A percentile compares a stretch with the other conserved stretches of the same genome.
These are phyloP conservation scores for Geotrichum cucujoidarum DNA, from an alignment of 1,139 yeast genomes.

Conservation along the genomic window DNA sequence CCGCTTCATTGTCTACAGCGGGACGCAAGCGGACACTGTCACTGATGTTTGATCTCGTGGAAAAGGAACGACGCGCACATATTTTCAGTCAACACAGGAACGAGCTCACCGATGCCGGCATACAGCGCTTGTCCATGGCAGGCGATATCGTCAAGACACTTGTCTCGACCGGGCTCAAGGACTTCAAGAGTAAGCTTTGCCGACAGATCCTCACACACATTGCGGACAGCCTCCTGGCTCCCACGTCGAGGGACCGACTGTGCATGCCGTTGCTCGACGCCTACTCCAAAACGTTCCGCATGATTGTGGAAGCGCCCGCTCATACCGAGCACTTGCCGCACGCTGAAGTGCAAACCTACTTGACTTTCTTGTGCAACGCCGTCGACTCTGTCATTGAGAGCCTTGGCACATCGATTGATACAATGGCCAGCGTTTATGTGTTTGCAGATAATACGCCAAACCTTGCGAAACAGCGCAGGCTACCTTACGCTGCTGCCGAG, in stretches of 20 bases:
- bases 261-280: slow-evolving; percentile 15
- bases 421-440: slow-evolving; percentile 3
- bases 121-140: slow-evolving; percentile 8
- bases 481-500: slow-evolving; percentile 15
- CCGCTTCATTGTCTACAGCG: slow-evolving; percentile 3
- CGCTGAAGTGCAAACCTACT: background rate
- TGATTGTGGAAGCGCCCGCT: slow-evolving; percentile 10
- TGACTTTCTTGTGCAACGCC: slow-evolving; percentile 13
- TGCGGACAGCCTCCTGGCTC: slow-evolving; percentile 10
- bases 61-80: slow-evolving; percentile 11
- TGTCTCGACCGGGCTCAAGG: slow-evolving; percentile 6
- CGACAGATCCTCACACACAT: slow-evolving; percentile 9
- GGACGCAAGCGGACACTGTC: slow-evolving; percentile 6
- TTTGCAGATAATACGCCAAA: slow-evolving; percentile 7
- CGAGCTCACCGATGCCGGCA: slow-evolving; percentile 10
- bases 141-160: slow-evolving; percentile 10
- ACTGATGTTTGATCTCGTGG: slow-evolving; percentile 4
- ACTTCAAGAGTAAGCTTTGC: slow-evolving; percentile 10
- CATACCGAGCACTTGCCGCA: slow-evolving; percentile 14
- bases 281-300: slow-evolving; percentile 12
- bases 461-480: slow-evolving; percentile 6
- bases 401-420: slow-evolving; percentile 2
- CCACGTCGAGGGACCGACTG: slow-evolving; percentile 9
- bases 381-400: slow-evolving; percentile 12
- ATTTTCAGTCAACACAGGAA: slow-evolving; percentile 7